These are phyloP conservation scores for Trichoderma sp. DNA, from an alignment of 2,329 filamentous ascomycete genomes.

Conservation along the genomic window DNA sequence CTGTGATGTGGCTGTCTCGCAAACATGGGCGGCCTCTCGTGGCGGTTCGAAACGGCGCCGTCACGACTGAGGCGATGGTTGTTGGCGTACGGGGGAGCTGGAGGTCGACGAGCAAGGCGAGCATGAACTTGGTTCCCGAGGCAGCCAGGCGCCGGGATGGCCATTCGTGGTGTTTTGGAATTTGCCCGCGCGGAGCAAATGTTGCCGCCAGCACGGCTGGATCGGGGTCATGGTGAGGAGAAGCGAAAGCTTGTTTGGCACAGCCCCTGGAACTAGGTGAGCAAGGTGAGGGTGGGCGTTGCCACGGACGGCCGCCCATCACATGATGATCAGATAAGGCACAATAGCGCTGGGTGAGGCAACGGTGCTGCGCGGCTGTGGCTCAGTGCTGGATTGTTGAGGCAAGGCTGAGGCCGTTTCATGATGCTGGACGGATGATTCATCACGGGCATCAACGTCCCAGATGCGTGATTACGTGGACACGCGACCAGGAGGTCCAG, in stretches of 20 bases:
- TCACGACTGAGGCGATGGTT: background rate
- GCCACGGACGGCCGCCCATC: slow-evolving; percentile 25
- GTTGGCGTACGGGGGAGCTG: background rate
- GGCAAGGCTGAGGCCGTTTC: slow-evolving; percentile 9
- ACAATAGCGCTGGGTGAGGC: background rate
- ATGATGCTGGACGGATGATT: background rate
- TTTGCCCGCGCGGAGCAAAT: slow-evolving; percentile 1
- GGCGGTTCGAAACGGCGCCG: slow-evolving; percentile 11
- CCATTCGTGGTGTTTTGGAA: background rate
- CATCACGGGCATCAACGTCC: background rate
- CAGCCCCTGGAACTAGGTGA: slow-evolving; percentile 19
- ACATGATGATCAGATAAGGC: slow-evolving; percentile 25
- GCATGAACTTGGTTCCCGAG: background rate
- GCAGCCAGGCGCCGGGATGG: background rate
- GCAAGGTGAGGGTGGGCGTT: background rate
- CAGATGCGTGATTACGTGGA: slow-evolving; percentile 20
- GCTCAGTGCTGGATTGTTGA: background rate
- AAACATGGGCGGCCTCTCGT: slow-evolving; percentile 24
- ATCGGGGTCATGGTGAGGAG: slow-evolving; percentile 3
- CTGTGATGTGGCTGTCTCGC: slow-evolving; percentile 11
- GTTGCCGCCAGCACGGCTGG: background rate
- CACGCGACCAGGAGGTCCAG: background rate
- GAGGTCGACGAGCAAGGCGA: background rate
- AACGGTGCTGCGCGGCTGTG: background rate
- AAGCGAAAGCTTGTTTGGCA: slow-evolving; percentile 19